phyloP scores from a whole-genome alignment of 805 yeast genomes.

The Starmerella scarabaei region DNA sequence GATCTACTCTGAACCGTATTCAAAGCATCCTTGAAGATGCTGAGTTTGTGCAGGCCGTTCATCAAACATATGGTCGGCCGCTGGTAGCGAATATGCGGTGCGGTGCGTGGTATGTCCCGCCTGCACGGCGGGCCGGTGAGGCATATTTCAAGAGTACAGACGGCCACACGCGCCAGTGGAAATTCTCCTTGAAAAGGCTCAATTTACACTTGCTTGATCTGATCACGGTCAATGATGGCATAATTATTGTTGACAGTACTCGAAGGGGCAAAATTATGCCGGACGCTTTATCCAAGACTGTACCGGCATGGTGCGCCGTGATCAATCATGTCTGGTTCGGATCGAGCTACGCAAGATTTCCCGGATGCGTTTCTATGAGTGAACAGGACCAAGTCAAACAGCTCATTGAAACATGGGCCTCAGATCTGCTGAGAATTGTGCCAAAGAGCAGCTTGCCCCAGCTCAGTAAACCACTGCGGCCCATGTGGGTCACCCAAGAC shows the following conservation, averaged over 20 bases:
- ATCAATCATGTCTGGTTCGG: conserved; percentile 43
- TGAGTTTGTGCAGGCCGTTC: conserved; percentile 35
- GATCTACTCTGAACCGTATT: conserved; percentile 35
- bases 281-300: conserved; percentile 72
- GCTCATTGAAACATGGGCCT: conserved; percentile 38
- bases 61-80: conserved; percentile 26
- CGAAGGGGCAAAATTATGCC: conserved; percentile 76
- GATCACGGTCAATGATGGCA: conserved; percentile 31
- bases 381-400: conserved; percentile 42
- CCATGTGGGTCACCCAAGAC: conserved; percentile 60
- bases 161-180: conserved; percentile 78
- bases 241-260: conserved; percentile 68
- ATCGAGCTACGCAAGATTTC: conserved; percentile 30
- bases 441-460: conserved; percentile 25
- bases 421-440: conserved; percentile 32
- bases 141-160: conserved; percentile 83
- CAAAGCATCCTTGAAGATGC: conserved; percentile 61
- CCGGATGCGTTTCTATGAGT: conserved; percentile 40
- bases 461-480: conserved; percentile 43
- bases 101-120: conserved; percentile 71
- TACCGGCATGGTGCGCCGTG: conserved; percentile 88
- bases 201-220: conserved; percentile 57
- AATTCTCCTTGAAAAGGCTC: conserved; percentile 56
- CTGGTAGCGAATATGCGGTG: conserved; percentile 65
- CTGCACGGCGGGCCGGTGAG: conserved; percentile 31